These are phyloP conservation scores for Sugiyamaella sp. DNA, from an alignment of 1,139 yeast species.

Conservation along the genomic window DNA sequence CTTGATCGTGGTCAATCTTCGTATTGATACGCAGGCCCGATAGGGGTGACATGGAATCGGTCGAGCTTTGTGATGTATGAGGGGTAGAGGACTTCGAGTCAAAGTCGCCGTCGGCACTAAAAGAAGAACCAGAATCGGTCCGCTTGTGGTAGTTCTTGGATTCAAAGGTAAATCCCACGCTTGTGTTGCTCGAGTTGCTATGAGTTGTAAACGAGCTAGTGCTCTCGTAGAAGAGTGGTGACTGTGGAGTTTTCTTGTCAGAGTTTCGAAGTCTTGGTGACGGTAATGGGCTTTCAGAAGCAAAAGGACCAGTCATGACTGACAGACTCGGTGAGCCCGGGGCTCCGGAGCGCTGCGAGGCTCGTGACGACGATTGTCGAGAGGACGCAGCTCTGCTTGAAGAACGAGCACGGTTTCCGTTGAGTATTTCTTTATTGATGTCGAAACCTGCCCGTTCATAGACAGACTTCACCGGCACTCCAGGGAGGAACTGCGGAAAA, in stretches of 20 bases:
- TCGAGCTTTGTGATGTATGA: constrained; percentile 15
- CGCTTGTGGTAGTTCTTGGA: constrained; percentile 3
- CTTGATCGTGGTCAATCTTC: not conserved
- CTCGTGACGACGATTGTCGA: constrained; percentile 7
- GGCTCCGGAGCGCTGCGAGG: constrained; percentile 6
- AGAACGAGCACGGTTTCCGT: not conserved
- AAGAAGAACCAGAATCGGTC: constrained; percentile 4
- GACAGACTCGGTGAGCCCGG: constrained; percentile 8
- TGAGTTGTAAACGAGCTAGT: constrained; percentile 1
- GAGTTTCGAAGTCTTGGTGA: constrained; percentile 7
- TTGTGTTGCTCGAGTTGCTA: constrained; percentile 1
- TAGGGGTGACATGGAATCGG: constrained; percentile 13
- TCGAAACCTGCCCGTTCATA: constrained; percentile 48
- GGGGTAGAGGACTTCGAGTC: constrained; percentile 12
- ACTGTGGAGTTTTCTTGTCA: constrained; percentile 8
- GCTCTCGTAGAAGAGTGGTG: constrained; percentile 9
- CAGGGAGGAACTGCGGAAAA: constrained; percentile 44
- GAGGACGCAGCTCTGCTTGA: constrained; percentile 11
- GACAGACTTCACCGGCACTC: constrained; percentile 40
- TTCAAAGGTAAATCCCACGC: constrained; percentile 8
- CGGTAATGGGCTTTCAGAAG: not conserved
- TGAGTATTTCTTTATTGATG: constrained; percentile 32
- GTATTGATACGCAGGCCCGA: constrained; percentile 5
- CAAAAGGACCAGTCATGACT: constrained; percentile 10
- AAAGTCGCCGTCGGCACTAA: not conserved